phyloP scores from a whole-genome alignment of 495 filamentous ascomycete genomes.

The Aspergillus panamensis region DNA sequence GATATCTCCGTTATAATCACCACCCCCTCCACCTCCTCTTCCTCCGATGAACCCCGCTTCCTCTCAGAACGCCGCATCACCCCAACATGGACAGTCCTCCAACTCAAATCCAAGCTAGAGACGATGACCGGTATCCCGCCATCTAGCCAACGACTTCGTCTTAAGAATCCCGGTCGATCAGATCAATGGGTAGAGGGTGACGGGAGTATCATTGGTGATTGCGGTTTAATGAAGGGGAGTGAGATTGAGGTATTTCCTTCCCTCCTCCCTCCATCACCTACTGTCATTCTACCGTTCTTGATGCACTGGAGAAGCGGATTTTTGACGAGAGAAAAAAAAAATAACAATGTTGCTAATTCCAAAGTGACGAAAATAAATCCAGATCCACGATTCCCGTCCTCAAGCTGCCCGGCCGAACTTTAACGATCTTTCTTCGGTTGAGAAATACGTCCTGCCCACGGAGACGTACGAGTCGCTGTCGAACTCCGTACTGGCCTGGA shows the following conservation, averaged over 20 bases:
- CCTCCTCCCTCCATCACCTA: background rate
- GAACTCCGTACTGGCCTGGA: slow-evolving; percentile 90
- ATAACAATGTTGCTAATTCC: background rate
- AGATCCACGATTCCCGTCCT: slow-evolving; percentile 82
- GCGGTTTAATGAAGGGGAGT: slow-evolving; percentile 38
- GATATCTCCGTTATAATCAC: slow-evolving; percentile 84
- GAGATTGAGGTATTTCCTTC: slow-evolving; percentile 41
- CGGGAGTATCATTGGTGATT: slow-evolving; percentile 35
- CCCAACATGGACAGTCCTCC: slow-evolving; percentile 84
- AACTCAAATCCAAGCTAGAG: slow-evolving; percentile 86
- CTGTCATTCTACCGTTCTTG: no score
- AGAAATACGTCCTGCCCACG: slow-evolving; percentile 80
- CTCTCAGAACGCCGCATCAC: slow-evolving; percentile 82
- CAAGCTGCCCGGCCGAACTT: slow-evolving; percentile 67
- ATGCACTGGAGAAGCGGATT: no score
- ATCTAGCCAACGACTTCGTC: slow-evolving; percentile 63
- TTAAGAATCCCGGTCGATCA: slow-evolving; percentile 37
- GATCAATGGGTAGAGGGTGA: slow-evolving; percentile 42
- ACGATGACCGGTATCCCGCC: slow-evolving; percentile 91
- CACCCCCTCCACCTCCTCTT: slow-evolving; percentile 65
- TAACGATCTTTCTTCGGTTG: slow-evolving; percentile 71
- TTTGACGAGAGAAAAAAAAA: background rate
- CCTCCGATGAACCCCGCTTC: slow-evolving; percentile 66
- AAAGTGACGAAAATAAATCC: slow-evolving; percentile 2
- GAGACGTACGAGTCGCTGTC: slow-evolving; percentile 77